These are phyloP conservation scores for Schwanniomyces vanrijiae DNA, from an alignment of 805 yeast genomes.

Conservation along the genomic window DNA sequence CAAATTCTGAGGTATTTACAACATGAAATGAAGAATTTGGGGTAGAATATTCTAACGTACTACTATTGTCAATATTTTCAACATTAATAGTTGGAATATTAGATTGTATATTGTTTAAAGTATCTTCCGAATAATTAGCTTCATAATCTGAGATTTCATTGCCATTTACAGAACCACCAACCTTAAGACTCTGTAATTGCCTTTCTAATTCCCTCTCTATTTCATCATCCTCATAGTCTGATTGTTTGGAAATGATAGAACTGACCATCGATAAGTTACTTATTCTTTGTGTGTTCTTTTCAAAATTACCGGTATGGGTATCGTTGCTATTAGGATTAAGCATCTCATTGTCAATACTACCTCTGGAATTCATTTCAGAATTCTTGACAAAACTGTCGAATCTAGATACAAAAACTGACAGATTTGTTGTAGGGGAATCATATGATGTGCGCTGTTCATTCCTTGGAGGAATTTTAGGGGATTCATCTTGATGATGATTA, in stretches of 20 bases:
- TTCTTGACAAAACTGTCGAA: slow-evolving; percentile 7
- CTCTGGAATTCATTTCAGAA: slow-evolving; percentile 2
- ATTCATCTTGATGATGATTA: slow-evolving; percentile 8
- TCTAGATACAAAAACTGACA: slow-evolving; percentile 2
- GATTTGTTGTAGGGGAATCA: not conserved
- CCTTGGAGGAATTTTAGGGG: not conserved
- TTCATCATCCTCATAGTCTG: slow-evolving; percentile 25
- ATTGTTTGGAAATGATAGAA: slow-evolving; percentile 40
- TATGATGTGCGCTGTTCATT: not conserved
- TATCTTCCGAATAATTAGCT: not conserved
- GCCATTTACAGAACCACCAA: slow-evolving; percentile 6
- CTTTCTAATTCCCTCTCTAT: slow-evolving; percentile 38
- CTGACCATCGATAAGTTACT: slow-evolving; percentile 43
- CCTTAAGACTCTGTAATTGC: slow-evolving; percentile 36
- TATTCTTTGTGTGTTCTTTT: slow-evolving; percentile 13
- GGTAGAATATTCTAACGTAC: not conserved
- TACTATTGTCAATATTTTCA: not conserved
- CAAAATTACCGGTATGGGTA: slow-evolving; percentile 1
- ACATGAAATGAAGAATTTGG: slow-evolving; percentile 5
- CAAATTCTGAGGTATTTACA: not conserved
- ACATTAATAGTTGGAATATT: slow-evolving; percentile 2
- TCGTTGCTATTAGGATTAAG: slow-evolving; percentile 8
- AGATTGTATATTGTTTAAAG: not conserved
- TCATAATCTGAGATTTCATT: not conserved
- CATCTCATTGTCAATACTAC: not conserved